These are phyloP conservation scores for Phytophthora cactorum DNA, from an alignment of 352 stramenopile species.

Conservation along the genomic window DNA sequence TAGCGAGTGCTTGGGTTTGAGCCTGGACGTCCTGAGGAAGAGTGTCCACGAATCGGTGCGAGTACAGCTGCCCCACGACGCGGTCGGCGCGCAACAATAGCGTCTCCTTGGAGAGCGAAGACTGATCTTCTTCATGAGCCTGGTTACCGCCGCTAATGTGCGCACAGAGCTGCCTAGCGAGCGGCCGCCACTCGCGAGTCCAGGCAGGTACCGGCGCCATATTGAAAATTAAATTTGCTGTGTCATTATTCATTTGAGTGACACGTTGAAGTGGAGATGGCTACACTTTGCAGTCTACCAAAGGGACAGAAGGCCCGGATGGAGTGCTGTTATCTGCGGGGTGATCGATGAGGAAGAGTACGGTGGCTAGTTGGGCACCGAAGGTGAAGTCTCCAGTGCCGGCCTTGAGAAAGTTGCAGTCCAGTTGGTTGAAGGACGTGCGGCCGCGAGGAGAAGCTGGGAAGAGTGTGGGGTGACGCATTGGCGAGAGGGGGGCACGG, in stretches of 20 bases:
- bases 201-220: slow-evolving; percentile 50
- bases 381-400: slow-evolving; percentile 48
- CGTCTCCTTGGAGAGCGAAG: slow-evolving; percentile 21
- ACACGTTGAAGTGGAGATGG: slow-evolving; percentile 30
- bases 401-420: slow-evolving; percentile 39
- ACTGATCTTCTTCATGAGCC: background rate
- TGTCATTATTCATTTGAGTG: slow-evolving; percentile 18
- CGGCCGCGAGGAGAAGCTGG: slow-evolving; percentile 27
- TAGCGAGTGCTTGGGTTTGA: slow-evolving; percentile 47
- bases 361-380: slow-evolving; percentile 45
- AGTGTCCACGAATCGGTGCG: slow-evolving; percentile 55
- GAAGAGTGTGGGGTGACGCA: slow-evolving; percentile 33
- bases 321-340: background rate
- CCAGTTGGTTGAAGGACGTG: slow-evolving; percentile 41
- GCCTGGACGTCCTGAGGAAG: slow-evolving; percentile 53
- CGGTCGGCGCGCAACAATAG: slow-evolving; percentile 52
- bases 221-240: background rate
- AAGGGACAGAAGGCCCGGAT: background rate
- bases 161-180: slow-evolving; percentile 52
- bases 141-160: slow-evolving; percentile 15
- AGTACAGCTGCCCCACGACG: slow-evolving; percentile 55
- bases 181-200: slow-evolving; percentile 70
- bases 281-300: slow-evolving; percentile 7
- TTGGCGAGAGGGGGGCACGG: slow-evolving; percentile 4
- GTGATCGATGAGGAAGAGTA: slow-evolving; percentile 52